Evolutionary conservation across 2,329 filamentous ascomycete genomes (phyloP), one percentile per base, ranked within the genome.

Genomic region (Chaetomium sp.): DNA sequence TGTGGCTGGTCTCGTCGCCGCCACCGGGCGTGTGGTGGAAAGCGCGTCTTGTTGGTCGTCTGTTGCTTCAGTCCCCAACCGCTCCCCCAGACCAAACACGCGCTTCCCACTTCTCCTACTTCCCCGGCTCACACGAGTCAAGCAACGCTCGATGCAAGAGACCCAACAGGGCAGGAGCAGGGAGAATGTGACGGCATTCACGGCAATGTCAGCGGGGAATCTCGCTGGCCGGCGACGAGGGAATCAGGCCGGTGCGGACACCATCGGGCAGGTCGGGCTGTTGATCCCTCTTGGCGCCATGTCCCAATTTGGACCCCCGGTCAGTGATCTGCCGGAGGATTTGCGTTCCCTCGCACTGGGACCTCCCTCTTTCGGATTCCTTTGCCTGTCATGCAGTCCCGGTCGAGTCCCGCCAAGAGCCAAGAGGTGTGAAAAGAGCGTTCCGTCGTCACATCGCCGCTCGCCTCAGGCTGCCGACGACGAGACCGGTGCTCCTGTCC

Each of bases 201-300:
- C 47, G 35, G 21, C 16, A 61, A 21, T 33, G 13, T 35, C 13
- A 29, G 23, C 54, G 65, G 63, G 56, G 61, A 51, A 38, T 63
- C 49, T 65, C 60, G 38, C 23, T 53, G 21, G 4, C n/a, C 54
- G n/a, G n/a, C 29, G 13, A 35, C 31, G 51, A 19, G 12, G 25
- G 54, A 66, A 65, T 60, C 63, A 53, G 65, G 51, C 62, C 62
- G 64, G 67, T 55, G 50, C 55, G 58, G 45, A 27, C 58, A 62
- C 27, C 49, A n/a, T 63, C 50, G 56, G 67, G 60, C 62, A 64
- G 63, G 56, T 50, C 62, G 57, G 51, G 57, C 58, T 67, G 68
- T 58, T 50, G 68, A 70, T 70, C 68, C 21, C 49, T 56, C 67
- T 67, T 63, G 64, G 63, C 55, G 19, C 6, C 57, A 49, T 49